Base-by-base conservation (phyloP, 306 rosid species). In the Purshia tridentata region DNA sequence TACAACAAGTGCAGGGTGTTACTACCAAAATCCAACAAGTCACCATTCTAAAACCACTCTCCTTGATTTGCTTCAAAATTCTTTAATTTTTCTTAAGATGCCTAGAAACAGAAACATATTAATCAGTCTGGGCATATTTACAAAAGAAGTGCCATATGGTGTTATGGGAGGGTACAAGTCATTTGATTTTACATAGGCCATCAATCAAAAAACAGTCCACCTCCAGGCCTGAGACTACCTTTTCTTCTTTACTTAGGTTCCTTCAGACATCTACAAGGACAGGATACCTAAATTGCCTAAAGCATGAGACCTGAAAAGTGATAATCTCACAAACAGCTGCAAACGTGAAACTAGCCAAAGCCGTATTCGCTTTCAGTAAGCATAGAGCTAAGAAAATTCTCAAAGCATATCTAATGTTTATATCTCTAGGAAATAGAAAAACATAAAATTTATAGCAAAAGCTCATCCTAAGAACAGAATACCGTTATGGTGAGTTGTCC, bases 401-500 rank as follows among this genome's bases (percentile, higher is more conserved):
- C 20, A 22, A 47, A 23, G 29, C 41, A 44, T 20, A 58, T 20
- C 29, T 5, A 18, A 65, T 20, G 49, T 69, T 70, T 45, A 66
- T 54, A 20, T 48, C 63, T 16, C 16, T 41, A 16, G 50, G 58
- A 55, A 63, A 40, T 47, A 23, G 52, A 52, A 55, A 56, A 40
- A 40, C n/a, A 55, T 14, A 14, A 35, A 9, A n/a, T 5, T 40
- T 51, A 16, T 11, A 7, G 35, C 72, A 46, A 20, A 74, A 49
- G 49, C 29, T 65, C 35, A 22, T 66, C 59, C 14, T 11, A 65
- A 22, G 12, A 75, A 50, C 65, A 67, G n/a, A 83, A 72, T 94
- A 90, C 99, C 80, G 93, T 94, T 65, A 94, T 69, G 58, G 93
- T 85, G 47, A 94, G 86, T 81, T 94, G 99, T 70, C 98, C 99